Evolutionary conservation across 441 rosid genomes (phyloP), one percentile per base, ranked within the genome.

Genomic region (Cnidoscolus chayamansa): DNA sequence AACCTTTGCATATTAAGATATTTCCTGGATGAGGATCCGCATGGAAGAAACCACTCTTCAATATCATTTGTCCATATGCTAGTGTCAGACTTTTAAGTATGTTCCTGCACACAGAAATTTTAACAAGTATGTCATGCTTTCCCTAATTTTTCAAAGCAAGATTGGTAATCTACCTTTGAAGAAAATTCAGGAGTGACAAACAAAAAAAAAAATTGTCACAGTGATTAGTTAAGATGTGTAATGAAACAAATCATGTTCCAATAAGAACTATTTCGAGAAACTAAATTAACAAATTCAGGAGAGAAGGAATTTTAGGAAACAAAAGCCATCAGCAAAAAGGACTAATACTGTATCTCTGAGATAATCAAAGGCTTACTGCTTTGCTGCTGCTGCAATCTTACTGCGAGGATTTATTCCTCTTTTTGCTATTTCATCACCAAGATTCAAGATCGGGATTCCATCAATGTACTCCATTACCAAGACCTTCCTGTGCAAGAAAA

Each of bases 21-120:
- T 92, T 94, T 78, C 98, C 99, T 1, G 98, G 99, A 81, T 94
- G 98, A 51, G 98, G 97, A 88, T 94, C 98, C n/a, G 97, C 97
- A 67, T 90, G 99, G 86, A 92, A 92, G 88, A 86, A 90, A 73
- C 97, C 98, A 70, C 96, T 92, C 87, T 88, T 92, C 83, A 94
- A 83, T 80, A 94, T 92, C 98, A 94, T 92, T 81, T 94, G 94
- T 65, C 99, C 97, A 77, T 94, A 94, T 7, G 99, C 94, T 65
- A 78, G 81, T 55, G 96, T 88, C 82, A 94, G 81, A 79, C 90
- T 90, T 78, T 83, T 79, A 12, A 92, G 91, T 82, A 94, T 90
- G 73, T 84, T 92, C 88, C 94, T 94, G 91, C 76, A 80, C 43
- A 31, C 48, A 76, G 63, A 73, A 58, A 60, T 31, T 60, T 55